Base-by-base conservation (phyloP, 345 rosid genomes). In the Mercurialis annua region DNA sequence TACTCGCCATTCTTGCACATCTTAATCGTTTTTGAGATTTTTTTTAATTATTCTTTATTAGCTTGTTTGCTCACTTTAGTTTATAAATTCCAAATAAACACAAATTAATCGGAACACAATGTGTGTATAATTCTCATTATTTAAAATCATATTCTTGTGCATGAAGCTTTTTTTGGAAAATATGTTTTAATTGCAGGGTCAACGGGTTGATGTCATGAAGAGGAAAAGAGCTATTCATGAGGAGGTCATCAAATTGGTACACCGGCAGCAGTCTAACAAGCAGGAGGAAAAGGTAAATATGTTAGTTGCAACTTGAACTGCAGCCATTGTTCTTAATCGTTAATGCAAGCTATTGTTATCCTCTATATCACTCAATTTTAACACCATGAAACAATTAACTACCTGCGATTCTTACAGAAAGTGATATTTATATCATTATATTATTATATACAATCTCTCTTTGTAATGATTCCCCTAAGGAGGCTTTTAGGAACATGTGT, bases 191-290 rank as follows among this genome's bases (percentile, higher is more conserved):
- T 62, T 73, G 44, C 81, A 88, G 98, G 93, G 95, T 53, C 89
- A 86, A 68, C 82, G 91, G 97, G 92, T 80, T 30, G 97, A 91
- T 86, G 97, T 94, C 65, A 94, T 91, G 99, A 91, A 94, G 85
- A 80, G 50, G 64, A 91, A 94, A 76, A 85, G 99, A 78, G 97
- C 81, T 16, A 65, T 91, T 40, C 99, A 94, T 70, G 95, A 94
- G 73, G 55, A 71, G 67, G 74, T 94, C 64, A 91, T 94, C 61
- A 82, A 80, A 73, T 71, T 78, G 70, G 92, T 89, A 48, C 95
- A 80, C 54, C 81, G 83, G 73, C 88, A 87, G 62, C 81, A 16
- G 42, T 80, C 87, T 52, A 76, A 54, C 71, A 84, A 81, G 64
- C 86, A 72, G 61, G 54, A 65, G 60, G 86, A 87, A 53, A 70